Percentiles rank a stretch among this genome's conserved stretches.
Conservation (phyloP, 306 rosid species). For the Pueraria montana region DNA sequence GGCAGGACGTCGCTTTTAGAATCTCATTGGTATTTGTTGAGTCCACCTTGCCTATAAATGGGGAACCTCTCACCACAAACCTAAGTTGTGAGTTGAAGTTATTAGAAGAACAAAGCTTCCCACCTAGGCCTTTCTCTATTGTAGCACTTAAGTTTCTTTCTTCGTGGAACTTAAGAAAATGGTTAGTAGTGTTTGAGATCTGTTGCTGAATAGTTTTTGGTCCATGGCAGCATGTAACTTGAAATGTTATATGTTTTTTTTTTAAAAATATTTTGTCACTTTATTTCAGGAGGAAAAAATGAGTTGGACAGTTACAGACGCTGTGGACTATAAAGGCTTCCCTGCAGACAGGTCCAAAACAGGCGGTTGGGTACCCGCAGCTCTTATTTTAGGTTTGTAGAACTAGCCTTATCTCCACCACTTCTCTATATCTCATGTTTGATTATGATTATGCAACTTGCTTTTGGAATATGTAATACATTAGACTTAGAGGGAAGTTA, state of each 20-base stretch:
- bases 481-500: neutral
- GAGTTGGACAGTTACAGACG: constrained; percentile 75
- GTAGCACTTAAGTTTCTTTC: constrained; percentile 35
- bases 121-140: neutral
- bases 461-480: neutral
- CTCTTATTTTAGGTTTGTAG: constrained; percentile 76
- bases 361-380: constrained; percentile 90
- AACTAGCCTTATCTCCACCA: neutral
- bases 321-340: constrained; percentile 80
- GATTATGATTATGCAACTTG: constrained; percentile 8
- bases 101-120: constrained; percentile 38
- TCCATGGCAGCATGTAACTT: constrained; percentile 34
- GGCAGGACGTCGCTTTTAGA: constrained; percentile 50
- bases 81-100: constrained; percentile 45
- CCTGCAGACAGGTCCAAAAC: constrained; percentile 87
- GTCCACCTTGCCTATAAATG: constrained; percentile 68
- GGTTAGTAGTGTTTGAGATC: constrained; percentile 48
- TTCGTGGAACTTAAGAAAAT: constrained; percentile 42
- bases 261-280: neutral
- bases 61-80: constrained; percentile 54
- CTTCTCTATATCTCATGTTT: neutral
- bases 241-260: neutral
- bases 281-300: constrained; percentile 72
- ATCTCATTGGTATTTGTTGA: constrained; percentile 30
- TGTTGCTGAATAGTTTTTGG: constrained; percentile 30